These are phyloP conservation scores for Westerdykella sp. DNA, from an alignment of 2,329 filamentous ascomycete genomes.

Conservation along the genomic window DNA sequence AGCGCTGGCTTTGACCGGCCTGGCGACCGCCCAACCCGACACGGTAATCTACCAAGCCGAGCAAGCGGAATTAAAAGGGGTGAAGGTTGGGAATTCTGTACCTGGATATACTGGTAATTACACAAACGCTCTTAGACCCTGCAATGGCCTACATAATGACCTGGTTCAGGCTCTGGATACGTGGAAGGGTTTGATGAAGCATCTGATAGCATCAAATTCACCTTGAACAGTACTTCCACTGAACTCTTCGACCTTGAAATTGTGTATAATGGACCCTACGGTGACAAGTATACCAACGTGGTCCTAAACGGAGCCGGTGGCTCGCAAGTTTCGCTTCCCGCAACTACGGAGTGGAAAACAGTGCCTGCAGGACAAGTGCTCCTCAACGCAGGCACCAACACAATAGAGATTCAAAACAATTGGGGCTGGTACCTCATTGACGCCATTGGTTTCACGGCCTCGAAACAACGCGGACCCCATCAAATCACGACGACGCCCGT, in stretches of 20 bases:
- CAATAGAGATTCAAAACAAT: slow-evolving; percentile 43
- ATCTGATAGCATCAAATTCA: slow-evolving; percentile 43
- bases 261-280: slow-evolving; percentile 43
- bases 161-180: slow-evolving; percentile 40
- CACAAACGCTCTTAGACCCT: background rate
- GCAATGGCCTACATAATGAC: background rate
- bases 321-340: slow-evolving; percentile 40
- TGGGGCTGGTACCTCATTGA: slow-evolving; percentile 48
- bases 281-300: slow-evolving; percentile 42
- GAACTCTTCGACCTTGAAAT: slow-evolving; percentile 43
- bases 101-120: slow-evolving; percentile 36
- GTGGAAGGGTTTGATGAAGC: slow-evolving; percentile 43
- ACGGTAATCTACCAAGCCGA: slow-evolving; percentile 38
- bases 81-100: slow-evolving; percentile 36
- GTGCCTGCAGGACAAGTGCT: slow-evolving; percentile 43
- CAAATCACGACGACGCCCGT: slow-evolving; percentile 37
- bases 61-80: slow-evolving; percentile 38
- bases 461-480: slow-evolving; percentile 35
- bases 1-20: background rate
- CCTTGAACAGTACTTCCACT: slow-evolving; percentile 28
- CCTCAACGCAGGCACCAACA: slow-evolving; percentile 41
- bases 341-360: slow-evolving; percentile 35
- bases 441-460: slow-evolving; percentile 37
- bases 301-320: slow-evolving; percentile 41
- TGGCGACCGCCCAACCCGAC: slow-evolving; percentile 6